Evolutionary conservation across 352 stramenopile species (phyloP).

Genomic region (Globisporangium middletonii): DNA sequence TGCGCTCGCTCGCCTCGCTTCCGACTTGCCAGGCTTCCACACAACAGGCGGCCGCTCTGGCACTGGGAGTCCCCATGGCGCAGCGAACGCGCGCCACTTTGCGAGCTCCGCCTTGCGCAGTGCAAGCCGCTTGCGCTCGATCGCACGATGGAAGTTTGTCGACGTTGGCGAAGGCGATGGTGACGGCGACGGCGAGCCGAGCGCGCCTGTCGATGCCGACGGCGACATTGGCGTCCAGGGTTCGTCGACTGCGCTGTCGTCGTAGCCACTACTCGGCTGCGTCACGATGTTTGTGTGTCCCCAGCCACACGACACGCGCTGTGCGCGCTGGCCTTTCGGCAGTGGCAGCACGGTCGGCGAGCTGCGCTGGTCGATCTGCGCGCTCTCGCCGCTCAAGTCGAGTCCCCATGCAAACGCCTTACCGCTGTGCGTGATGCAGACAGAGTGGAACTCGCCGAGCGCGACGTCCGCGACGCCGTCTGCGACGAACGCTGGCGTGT

Average conservation of each 20-base stretch:
- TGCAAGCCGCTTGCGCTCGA: constrained; percentile 11
- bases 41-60: not conserved
- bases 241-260: not conserved
- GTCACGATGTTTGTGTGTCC: constrained; percentile 60
- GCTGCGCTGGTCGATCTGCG: constrained; percentile 29
- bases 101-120: constrained; percentile 5
- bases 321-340: constrained; percentile 29
- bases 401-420: constrained; percentile 57
- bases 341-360: constrained; percentile 25
- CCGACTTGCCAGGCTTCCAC: not conserved
- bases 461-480: constrained; percentile 52
- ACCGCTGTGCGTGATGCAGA: constrained; percentile 39
- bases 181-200: not conserved
- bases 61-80: constrained; percentile 2
- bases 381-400: constrained; percentile 41
- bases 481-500: constrained; percentile 25
- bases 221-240: not conserved
- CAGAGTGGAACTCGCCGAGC: constrained; percentile 71
- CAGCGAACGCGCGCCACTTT: constrained; percentile 4
- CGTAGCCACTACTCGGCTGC: constrained; percentile 11
- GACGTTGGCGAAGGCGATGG: not conserved
- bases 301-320: constrained; percentile 58
- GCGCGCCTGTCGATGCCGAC: too few relatives aligned
- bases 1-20: not conserved
- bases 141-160: constrained; percentile 8